Conservation (phyloP, 768 basidiomycete genomes). For the Rhizopogon sp. region DNA sequence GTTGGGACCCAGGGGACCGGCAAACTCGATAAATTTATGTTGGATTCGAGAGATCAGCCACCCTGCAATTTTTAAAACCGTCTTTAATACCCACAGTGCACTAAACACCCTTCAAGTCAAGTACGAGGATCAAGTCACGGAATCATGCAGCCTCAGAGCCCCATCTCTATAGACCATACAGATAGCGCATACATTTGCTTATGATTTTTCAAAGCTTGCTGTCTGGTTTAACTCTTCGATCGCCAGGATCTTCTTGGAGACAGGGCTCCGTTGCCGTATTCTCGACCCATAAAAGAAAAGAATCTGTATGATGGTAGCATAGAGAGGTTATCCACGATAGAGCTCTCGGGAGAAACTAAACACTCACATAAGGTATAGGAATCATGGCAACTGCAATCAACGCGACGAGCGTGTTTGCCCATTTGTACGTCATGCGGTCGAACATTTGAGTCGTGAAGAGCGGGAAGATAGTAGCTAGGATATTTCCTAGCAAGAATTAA, state of each 20-base stretch:
- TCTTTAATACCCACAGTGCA: too few species aligned
- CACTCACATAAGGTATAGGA: conserved; percentile 55
- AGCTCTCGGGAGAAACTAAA: not conserved
- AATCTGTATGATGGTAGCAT: conserved; percentile 9
- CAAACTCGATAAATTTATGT: too few species aligned
- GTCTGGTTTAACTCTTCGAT: conserved; percentile 5
- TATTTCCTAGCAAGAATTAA: conserved; percentile 34
- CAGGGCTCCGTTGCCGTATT: conserved; percentile 27
- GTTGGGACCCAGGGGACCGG: too few species aligned
- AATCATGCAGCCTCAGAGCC: too few species aligned
- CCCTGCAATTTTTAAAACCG: too few species aligned
- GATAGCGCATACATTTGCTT: not conserved
- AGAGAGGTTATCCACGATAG: too few species aligned
- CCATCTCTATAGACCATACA: not conserved
- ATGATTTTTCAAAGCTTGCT: not conserved
- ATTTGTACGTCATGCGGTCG: conserved; percentile 46
- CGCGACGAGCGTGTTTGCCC: conserved; percentile 57
- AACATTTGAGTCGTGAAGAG: conserved; percentile 63
- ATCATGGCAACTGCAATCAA: conserved; percentile 49
- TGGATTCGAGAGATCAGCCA: too few species aligned
- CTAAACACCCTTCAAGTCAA: too few species aligned
- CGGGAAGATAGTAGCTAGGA: conserved; percentile 50
- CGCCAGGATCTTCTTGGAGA: conserved; percentile 14
- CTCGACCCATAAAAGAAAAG: conserved; percentile 26
- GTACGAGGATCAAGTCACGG: too few species aligned